Conservation (phyloP, 2,329 filamentous ascomycete genomes). For the Aspergillus sp. region DNA sequence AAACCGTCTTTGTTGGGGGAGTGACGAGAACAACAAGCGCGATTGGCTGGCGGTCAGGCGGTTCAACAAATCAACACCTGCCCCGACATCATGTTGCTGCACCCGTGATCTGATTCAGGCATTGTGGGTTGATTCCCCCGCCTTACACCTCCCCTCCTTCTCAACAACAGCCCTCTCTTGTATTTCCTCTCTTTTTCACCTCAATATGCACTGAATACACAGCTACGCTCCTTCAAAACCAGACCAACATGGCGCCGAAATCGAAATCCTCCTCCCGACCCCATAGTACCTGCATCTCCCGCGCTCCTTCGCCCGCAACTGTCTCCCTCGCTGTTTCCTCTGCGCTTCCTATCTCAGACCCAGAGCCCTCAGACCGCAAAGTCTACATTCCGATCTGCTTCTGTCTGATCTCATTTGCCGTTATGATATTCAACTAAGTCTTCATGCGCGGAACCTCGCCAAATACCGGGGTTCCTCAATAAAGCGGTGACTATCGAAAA, state of each 20-base stretch:
- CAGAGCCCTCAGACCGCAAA: slow-evolving; percentile 33
- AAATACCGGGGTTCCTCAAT: neutral
- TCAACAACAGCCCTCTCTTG: neutral
- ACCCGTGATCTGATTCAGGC: neutral
- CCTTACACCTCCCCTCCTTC: slow-evolving; percentile 5
- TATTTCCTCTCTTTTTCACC: slow-evolving; percentile 1
- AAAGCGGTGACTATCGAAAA: neutral
- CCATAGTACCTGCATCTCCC: slow-evolving; percentile 10
- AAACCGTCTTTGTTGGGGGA: slow-evolving; percentile 5
- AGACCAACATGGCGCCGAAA: slow-evolving; percentile 18
- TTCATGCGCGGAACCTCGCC: neutral
- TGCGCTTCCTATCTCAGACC: slow-evolving; percentile 2
- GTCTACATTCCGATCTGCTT: slow-evolving; percentile 39
- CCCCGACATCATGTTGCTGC: no score
- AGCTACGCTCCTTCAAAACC: neutral
- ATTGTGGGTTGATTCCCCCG: neutral
- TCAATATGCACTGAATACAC: neutral
- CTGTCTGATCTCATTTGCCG: slow-evolving; percentile 39
- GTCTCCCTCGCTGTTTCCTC: slow-evolving; percentile 9
- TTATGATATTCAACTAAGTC: slow-evolving; percentile 35
- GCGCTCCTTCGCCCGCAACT: slow-evolving; percentile 12
- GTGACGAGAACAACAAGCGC: neutral
- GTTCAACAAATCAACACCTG: slow-evolving; percentile 6
- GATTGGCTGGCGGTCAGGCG: slow-evolving; percentile 1
- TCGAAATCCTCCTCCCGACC: slow-evolving; percentile 15